Base-by-base conservation (phyloP, 305 asterid species). In the Salvia sclarea region DNA sequence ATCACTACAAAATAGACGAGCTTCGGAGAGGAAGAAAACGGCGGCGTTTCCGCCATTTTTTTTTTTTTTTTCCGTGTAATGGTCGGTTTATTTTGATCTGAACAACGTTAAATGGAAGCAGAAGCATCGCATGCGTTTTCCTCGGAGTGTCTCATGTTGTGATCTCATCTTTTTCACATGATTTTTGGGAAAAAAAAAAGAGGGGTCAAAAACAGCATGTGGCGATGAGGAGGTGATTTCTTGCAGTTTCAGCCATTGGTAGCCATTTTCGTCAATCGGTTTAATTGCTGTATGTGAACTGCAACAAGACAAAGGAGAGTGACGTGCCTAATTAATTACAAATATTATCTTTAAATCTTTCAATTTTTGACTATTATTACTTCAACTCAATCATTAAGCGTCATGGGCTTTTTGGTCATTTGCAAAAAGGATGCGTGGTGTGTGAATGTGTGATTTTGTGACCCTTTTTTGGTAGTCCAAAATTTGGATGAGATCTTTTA, bases 1-100 rank as follows among this genome's bases (percentile, higher is more conserved):
- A 73, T 55, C 1, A 73, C 64, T 12, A 78, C 73, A 37, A 77
- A 80, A 50, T 78, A 71, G 52, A 79, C 80, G 33, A 82, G 66
- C 62, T 79, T 79, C 0, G 81, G 55, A 5, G 76, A 72, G 20
- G 74, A 72, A 10, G 77, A 75, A 13, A 30, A 60, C 2, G 64
- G 53, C 21, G 64, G 28, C 17, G 53, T 69, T 8, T 73, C 75
- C 25, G 72, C 52, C 73, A 63, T 60, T 3, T 44, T 25, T 33
- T 28, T 18, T 4, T 25, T 31, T 20, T 43, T 20, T 12, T 49
- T 18, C 18, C 21, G 24, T 16, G 22, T n/a, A 2, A 4, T 6
- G 11, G 21, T 28, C n/a, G 5, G 5, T 28, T 0, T 28, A 1
- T 8, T 8, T 8, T 37, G 9, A 37, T 37, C 41, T 37, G 3